Percentiles rank a stretch among this genome's conserved stretches.
Conservation (phyloP, 1,139 yeast species). For the Yamadazyma siamensis region DNA sequence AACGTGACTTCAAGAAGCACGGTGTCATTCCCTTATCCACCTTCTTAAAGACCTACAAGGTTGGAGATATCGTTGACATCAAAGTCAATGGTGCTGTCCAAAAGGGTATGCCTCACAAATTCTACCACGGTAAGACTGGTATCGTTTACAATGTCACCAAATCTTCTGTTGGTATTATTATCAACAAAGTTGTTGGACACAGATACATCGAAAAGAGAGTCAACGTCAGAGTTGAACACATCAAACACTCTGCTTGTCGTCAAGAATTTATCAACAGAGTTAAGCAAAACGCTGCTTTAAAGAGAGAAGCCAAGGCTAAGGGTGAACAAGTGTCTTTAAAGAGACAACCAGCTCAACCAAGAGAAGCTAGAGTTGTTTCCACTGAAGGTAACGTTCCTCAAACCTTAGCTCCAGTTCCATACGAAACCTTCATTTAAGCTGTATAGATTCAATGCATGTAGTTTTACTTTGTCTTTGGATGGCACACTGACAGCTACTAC, state of each 20-base stretch:
- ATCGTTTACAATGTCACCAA: slow-evolving; percentile 98
- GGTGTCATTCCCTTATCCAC: slow-evolving; percentile 94
- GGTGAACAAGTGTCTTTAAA: slow-evolving; percentile 90
- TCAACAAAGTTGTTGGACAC: slow-evolving; percentile 98
- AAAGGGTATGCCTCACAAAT: slow-evolving; percentile 99
- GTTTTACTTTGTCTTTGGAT: slow-evolving; percentile 3
- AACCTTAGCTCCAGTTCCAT: slow-evolving; percentile 78
- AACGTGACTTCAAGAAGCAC: slow-evolving; percentile 98
- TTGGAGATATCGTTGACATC: slow-evolving; percentile 99
- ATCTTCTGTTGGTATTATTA: slow-evolving; percentile 95
- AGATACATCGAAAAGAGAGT: slow-evolving; percentile 98
- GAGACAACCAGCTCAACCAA: slow-evolving; percentile 99
- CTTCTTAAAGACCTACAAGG: slow-evolving; percentile 96
- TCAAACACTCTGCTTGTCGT: slow-evolving; percentile 99
- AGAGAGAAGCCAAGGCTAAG: slow-evolving; percentile 90
- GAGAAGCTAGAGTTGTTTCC: slow-evolving; percentile 82
- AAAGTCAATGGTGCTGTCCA: slow-evolving; percentile 99
- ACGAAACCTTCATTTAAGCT: slow-evolving; percentile 12
- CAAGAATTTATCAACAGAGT: slow-evolving; percentile 98
- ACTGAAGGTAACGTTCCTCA: slow-evolving; percentile 83
- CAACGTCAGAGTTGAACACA: slow-evolving; percentile 97
- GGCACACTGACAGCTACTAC: too few species aligned
- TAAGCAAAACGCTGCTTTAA: slow-evolving; percentile 91
- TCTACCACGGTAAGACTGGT: slow-evolving; percentile 99
- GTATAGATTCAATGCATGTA: slow-evolving; percentile 16